Percentiles rank a stretch among this genome's conserved stretches.
phyloP scores from a whole-genome alignment of 2,329 filamentous ascomycete genomes.

The Trichoderma sp. region DNA sequence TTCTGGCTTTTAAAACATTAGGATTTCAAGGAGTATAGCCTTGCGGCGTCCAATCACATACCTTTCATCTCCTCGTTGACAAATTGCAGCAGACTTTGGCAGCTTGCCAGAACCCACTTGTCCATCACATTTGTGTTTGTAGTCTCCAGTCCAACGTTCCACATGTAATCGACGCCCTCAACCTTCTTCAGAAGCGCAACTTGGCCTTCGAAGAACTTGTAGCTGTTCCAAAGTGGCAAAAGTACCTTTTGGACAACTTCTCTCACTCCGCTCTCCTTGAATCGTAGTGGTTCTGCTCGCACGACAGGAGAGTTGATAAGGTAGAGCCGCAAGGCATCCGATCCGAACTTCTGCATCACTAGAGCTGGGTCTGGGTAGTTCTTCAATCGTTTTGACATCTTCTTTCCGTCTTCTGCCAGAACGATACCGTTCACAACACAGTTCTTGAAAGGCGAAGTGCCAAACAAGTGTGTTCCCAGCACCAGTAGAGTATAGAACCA shows the following conservation, averaged over 20 bases:
- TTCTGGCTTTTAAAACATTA: not conserved
- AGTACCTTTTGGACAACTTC: constrained; percentile 93
- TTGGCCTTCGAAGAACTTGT: constrained; percentile 94
- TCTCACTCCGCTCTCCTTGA: constrained; percentile 91
- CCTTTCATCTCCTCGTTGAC: constrained; percentile 90
- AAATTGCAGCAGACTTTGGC: constrained; percentile 87
- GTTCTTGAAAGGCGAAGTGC: constrained; percentile 85
- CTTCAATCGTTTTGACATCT: constrained; percentile 97
- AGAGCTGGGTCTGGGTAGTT: constrained; percentile 89
- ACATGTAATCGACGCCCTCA: constrained; percentile 74
- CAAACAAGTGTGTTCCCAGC: constrained; percentile 85
- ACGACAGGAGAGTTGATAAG: constrained; percentile 97
- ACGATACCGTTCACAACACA: constrained; percentile 97
- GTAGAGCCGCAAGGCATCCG: constrained; percentile 91
- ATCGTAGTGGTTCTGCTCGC: constrained; percentile 83
- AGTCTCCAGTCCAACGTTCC: constrained; percentile 74
- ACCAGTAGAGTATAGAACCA: constrained; percentile 97
- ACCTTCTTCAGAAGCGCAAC: constrained; percentile 85
- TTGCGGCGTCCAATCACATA: constrained; percentile 45
- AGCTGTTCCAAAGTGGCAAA: constrained; percentile 92
- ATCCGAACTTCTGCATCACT: constrained; percentile 86
- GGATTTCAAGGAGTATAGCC: not conserved
- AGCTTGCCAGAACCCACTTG: constrained; percentile 90
- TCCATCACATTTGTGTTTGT: constrained; percentile 93
- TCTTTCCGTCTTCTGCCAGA: constrained; percentile 92